Evolutionary conservation across 2,329 filamentous ascomycete species (phyloP).

Genomic region (Aspergillus japonicus): DNA sequence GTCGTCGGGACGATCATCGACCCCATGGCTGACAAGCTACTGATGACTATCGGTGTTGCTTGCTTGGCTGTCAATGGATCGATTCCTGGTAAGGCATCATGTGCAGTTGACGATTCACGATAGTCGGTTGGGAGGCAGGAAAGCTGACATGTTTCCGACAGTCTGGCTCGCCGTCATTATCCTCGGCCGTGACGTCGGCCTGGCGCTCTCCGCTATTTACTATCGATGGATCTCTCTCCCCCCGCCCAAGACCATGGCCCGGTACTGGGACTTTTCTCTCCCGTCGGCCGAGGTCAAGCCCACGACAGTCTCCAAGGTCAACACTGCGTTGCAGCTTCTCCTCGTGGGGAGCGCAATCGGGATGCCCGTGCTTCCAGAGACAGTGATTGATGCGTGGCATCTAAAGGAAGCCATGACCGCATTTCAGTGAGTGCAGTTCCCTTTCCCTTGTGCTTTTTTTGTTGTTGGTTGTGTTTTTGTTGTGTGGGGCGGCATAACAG

Average conservation of each 20-base stretch:
- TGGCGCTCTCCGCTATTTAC: constrained; percentile 85
- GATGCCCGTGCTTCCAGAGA: constrained; percentile 67
- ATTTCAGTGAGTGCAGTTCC: constrained; percentile 41
- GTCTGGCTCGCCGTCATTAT: constrained; percentile 89
- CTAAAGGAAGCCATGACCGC: constrained; percentile 60
- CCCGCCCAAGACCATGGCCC: constrained; percentile 82
- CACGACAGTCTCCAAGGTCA: constrained; percentile 59
- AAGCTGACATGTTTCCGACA: constrained; percentile 31
- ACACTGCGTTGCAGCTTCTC: constrained; percentile 86
- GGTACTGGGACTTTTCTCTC: constrained; percentile 97
- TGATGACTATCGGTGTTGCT: constrained; percentile 91
- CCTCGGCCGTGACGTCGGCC: constrained; percentile 78
- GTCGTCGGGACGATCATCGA: constrained; percentile 94
- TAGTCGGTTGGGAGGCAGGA: background rate
- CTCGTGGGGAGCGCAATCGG: constrained; percentile 83
- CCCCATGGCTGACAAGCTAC: constrained; percentile 92
- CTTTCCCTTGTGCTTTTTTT: background rate
- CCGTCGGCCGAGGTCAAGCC: constrained; percentile 53
- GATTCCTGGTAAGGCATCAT: constrained; percentile 64
- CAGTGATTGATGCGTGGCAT: constrained; percentile 55
- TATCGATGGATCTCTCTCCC: constrained; percentile 94
- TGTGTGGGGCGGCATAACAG: constrained; percentile 18
- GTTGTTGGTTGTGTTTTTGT: background rate
- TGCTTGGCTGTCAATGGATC: constrained; percentile 79
- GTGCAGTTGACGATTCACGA: background rate